Evolutionary conservation across 1,284 basidiomycete genomes (phyloP).

Genomic region (Ceratobasidium sp.): DNA sequence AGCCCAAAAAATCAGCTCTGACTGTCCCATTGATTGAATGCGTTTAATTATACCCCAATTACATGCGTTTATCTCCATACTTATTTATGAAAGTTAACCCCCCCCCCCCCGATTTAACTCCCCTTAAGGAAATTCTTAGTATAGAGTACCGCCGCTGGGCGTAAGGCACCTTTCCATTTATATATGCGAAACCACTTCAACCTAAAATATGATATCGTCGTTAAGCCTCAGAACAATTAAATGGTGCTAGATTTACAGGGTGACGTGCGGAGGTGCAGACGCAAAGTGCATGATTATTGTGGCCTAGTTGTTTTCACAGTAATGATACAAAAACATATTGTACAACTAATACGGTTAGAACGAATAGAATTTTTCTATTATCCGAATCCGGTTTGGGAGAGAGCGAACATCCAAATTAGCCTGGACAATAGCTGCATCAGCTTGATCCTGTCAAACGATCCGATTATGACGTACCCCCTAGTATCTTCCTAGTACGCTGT

Average conservation of each 20-base stretch:
- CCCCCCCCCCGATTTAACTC: too few relatives aligned
- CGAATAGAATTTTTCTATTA: constrained; percentile 7
- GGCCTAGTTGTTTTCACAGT: not conserved
- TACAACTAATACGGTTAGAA: constrained; percentile 11
- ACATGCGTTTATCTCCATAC: too few relatives aligned
- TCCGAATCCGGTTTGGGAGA: not conserved
- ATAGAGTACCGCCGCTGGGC: too few relatives aligned
- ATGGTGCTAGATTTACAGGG: not conserved
- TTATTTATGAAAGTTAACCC: too few relatives aligned
- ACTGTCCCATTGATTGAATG: too few relatives aligned
- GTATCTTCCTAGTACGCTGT: constrained; percentile 23
- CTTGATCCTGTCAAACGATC: not conserved
- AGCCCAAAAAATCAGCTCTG: too few relatives aligned
- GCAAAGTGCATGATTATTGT: constrained; percentile 1
- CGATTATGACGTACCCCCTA: constrained; percentile 13
- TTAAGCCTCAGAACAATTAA: too few relatives aligned
- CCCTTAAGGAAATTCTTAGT: too few relatives aligned
- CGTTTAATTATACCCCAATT: too few relatives aligned
- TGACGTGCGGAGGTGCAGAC: not conserved
- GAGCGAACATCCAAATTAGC: not conserved
- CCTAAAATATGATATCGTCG: too few relatives aligned
- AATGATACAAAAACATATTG: constrained; percentile 6
- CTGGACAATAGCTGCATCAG: not conserved
- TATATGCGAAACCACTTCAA: too few relatives aligned
- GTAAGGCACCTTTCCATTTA: too few relatives aligned